Percentiles rank a stretch among this genome's conserved stretches.
Evolutionary conservation across 805 yeast species (phyloP).

Genomic region (Metschnikowia gruessii): DNA sequence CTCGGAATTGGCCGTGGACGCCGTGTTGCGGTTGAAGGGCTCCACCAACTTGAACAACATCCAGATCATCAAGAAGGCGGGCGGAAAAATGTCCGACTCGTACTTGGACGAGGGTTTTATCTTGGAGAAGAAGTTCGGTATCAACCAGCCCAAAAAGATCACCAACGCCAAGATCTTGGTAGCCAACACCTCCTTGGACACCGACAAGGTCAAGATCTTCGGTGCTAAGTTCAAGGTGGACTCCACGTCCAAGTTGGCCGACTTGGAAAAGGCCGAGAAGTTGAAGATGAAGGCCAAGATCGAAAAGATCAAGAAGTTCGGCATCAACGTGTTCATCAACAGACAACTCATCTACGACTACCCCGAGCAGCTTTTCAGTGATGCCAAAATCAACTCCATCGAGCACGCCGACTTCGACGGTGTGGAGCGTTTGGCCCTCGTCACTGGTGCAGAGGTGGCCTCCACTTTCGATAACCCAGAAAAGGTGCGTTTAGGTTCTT

Average conservation of each 20-base stretch:
- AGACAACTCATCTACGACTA: slow-evolving; percentile 96
- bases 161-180: slow-evolving; percentile 83
- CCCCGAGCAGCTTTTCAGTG: slow-evolving; percentile 94
- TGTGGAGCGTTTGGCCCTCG: slow-evolving; percentile 91
- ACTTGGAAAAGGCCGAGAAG: slow-evolving; percentile 90
- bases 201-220: slow-evolving; percentile 95
- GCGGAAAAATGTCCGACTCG: slow-evolving; percentile 89
- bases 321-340: slow-evolving; percentile 87
- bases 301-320: slow-evolving; percentile 82
- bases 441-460: slow-evolving; percentile 97
- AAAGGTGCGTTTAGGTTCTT: slow-evolving; percentile 77
- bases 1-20: slow-evolving; percentile 89
- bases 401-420: slow-evolving; percentile 99
- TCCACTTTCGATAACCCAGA: slow-evolving; percentile 95
- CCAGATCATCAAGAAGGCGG: slow-evolving; percentile 88
- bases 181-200: slow-evolving; percentile 95
- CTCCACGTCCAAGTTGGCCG: slow-evolving; percentile 90
- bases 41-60: slow-evolving; percentile 87
- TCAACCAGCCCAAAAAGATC: slow-evolving; percentile 84
- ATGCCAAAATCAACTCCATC: slow-evolving; percentile 80
- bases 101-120: slow-evolving; percentile 96
- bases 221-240: slow-evolving; percentile 98
- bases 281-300: slow-evolving; percentile 89
- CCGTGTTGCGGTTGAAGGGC: slow-evolving; percentile 82
- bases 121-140: slow-evolving; percentile 88